phyloP scores from a whole-genome alignment of 768 basidiomycete genomes.

The Tephrocybe sp. region DNA sequence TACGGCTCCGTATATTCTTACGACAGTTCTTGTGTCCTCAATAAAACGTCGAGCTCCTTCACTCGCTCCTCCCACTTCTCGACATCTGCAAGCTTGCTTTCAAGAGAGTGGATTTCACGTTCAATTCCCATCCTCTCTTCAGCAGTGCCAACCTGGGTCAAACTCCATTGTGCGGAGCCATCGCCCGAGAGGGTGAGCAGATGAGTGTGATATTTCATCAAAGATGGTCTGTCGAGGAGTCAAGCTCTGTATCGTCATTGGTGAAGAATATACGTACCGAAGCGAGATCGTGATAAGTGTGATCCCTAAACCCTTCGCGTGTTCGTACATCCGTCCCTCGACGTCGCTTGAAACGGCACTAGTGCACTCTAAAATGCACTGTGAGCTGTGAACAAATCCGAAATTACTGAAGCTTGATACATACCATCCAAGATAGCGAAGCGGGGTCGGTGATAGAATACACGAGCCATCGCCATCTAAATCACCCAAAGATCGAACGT shows the following conservation, averaged over 20 bases:
- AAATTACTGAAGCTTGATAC: slow-evolving; percentile 20
- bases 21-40: slow-evolving; percentile 42
- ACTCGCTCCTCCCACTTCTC: slow-evolving; percentile 70
- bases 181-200: slow-evolving; percentile 79
- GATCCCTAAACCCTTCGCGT: slow-evolving; percentile 83
- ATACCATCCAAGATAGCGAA: slow-evolving; percentile 85
- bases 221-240: slow-evolving; percentile 55
- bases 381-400: background rate
- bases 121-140: slow-evolving; percentile 76
- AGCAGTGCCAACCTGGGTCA: slow-evolving; percentile 66
- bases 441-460: slow-evolving; percentile 83
- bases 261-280: slow-evolving; percentile 44
- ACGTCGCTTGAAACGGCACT: slow-evolving; percentile 95
- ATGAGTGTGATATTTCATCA: slow-evolving; percentile 87
- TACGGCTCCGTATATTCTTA: slow-evolving; percentile 2
- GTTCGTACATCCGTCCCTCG: slow-evolving; percentile 94
- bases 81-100: slow-evolving; percentile 68
- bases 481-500: background rate
- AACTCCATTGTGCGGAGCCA: slow-evolving; percentile 66
- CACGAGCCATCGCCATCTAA: slow-evolving; percentile 89
- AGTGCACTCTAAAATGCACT: slow-evolving; percentile 73
- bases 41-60: slow-evolving; percentile 55
- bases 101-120: slow-evolving; percentile 66
- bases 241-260: background rate
- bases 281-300: slow-evolving; percentile 92